Evolutionary conservation across 2,329 filamentous ascomycete species (phyloP), one percentile per base, ranked within the genome.

Genomic region (Fusarium nematophilum): DNA sequence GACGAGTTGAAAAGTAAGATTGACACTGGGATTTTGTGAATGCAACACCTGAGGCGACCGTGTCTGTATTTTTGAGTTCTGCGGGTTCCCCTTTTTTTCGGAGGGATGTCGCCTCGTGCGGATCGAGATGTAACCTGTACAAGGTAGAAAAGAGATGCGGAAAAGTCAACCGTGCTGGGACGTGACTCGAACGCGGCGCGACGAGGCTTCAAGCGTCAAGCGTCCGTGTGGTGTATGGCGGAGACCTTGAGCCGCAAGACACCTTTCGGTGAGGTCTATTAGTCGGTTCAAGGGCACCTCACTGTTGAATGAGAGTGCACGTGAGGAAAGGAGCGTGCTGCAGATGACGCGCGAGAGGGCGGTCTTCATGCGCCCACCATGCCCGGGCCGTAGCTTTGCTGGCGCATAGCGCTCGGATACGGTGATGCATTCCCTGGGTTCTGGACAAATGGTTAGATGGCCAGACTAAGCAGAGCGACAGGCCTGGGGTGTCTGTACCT

Each of bases 331-430:
- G 43, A 53, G 29, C 38, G 45, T 45, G 17, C 10, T n/a, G 37
- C 15, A 18, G 14, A 29, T 11, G 25, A 33, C n/a, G 26, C 44
- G 38, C 14, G 33, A 23, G 15, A 43, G 29, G 27, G 37, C n/a
- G 39, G 27, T 26, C 39, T 29, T 79, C 79, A 87, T 70, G 81
- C 84, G 57, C 82, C 82, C 53, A 85, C 81, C 80, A 85, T 84
- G 49, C 84, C 84, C 50, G 84, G 80, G 23, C 84, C 83, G 66
- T 86, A 86, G 70, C 79, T 82, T 68, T 81, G 78, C 57, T 83
- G 80, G 44, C 80, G 81, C 65, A 80, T 76, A 43, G 76, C 72
- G 57, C 73, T 74, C 9, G 78, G 73, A 52, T 78, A 80, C 27
- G 76, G 73, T 26, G 79, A 76, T 45, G 77, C 71, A 50, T 72